Evolutionary conservation across 2,329 filamentous ascomycete species (phyloP).

Genomic region (Pseudocercospora fuligena): DNA sequence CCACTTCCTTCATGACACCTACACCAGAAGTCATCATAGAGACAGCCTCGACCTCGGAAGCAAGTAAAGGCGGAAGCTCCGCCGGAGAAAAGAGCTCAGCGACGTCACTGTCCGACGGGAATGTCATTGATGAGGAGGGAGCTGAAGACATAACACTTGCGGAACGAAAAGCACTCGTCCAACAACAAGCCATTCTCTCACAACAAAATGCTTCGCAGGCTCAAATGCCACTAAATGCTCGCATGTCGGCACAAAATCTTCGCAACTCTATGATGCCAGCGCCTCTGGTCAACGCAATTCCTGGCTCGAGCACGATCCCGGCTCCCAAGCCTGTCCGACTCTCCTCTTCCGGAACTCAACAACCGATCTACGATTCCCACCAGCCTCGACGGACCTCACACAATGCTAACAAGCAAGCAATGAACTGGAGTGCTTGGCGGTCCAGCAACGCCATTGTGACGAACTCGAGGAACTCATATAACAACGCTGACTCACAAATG

Average conservation of each 20-base stretch:
- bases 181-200: slow-evolving; percentile 29
- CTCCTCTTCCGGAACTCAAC: slow-evolving; percentile 11
- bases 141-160: slow-evolving; percentile 74
- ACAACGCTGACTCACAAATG: slow-evolving; percentile 40
- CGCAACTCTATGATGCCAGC: slow-evolving; percentile 10
- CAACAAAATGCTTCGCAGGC: slow-evolving; percentile 15
- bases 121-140: slow-evolving; percentile 40
- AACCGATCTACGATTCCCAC: slow-evolving; percentile 57
- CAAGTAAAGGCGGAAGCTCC: slow-evolving; percentile 16
- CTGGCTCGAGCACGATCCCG: background rate
- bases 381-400: slow-evolving; percentile 58
- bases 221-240: slow-evolving; percentile 12
- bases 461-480: slow-evolving; percentile 28
- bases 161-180: slow-evolving; percentile 57
- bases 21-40: slow-evolving; percentile 35
- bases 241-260: slow-evolving; percentile 11
- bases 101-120: slow-evolving; percentile 27
- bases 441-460: slow-evolving; percentile 61
- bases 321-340: slow-evolving; percentile 18
- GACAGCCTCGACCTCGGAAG: slow-evolving; percentile 21
- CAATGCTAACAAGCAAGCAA: slow-evolving; percentile 52
- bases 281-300: slow-evolving; percentile 8
- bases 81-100: slow-evolving; percentile 23
- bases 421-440: slow-evolving; percentile 53
- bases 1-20: slow-evolving; percentile 45